phyloP scores from a whole-genome alignment of 2,329 filamentous ascomycete species.

The Nigrospora osmanthi region DNA sequence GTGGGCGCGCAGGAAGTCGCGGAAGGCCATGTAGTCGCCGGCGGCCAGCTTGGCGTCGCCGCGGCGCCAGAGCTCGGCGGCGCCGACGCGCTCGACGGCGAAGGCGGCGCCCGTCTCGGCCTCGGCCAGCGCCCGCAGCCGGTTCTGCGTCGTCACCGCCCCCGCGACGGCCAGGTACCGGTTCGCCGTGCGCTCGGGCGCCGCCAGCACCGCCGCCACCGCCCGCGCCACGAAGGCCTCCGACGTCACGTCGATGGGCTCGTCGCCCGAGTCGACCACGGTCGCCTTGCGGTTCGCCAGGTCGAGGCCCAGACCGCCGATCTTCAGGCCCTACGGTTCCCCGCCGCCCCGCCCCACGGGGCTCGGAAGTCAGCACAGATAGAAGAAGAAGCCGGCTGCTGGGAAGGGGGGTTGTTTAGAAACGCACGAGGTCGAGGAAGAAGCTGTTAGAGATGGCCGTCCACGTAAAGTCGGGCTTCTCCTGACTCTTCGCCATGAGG shows the following conservation, averaged over 20 bases:
- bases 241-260: constrained; percentile 42
- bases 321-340: constrained; percentile 30
- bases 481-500: constrained; percentile 37
- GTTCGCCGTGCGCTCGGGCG: constrained; percentile 44
- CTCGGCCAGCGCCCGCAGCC: constrained; percentile 46
- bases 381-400: too few relatives aligned
- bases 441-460: constrained; percentile 49
- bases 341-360: not conserved
- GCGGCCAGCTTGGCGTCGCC: constrained; percentile 31
- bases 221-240: constrained; percentile 42
- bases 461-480: constrained; percentile 44
- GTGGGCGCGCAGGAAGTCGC: constrained; percentile 13
- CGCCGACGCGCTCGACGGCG: constrained; percentile 29
- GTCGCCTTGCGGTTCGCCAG: constrained; percentile 37
- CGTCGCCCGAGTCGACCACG: constrained; percentile 49
- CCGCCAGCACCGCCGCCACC: constrained; percentile 40
- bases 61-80: constrained; percentile 25
- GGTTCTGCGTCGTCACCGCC: constrained; percentile 48
- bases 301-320: constrained; percentile 44
- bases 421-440: constrained; percentile 52
- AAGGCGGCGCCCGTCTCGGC: constrained; percentile 42
- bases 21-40: constrained; percentile 27
- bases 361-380: not conserved
- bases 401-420: not conserved
- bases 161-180: constrained; percentile 49